A percentile compares a stretch with the other conserved stretches of the same genome.
phyloP scores from a whole-genome alignment of 2,329 filamentous ascomycete genomes.

The Dichotomopilus funicola region DNA sequence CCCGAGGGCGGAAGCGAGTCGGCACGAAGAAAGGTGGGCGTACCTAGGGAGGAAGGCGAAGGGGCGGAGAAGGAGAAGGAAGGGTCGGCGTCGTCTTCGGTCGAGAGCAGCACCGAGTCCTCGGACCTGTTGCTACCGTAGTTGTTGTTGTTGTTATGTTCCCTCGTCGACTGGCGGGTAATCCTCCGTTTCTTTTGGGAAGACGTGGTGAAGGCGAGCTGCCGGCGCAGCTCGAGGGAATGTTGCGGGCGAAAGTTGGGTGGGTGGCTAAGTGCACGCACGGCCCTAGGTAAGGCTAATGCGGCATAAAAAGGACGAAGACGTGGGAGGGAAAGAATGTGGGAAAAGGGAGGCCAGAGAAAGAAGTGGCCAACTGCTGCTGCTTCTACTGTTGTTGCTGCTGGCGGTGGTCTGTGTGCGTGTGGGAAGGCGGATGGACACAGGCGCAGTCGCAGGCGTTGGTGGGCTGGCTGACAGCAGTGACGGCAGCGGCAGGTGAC shows the following conservation, averaged over 20 bases:
- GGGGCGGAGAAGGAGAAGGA: constrained; percentile 45
- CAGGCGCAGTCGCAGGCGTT: neutral
- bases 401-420: too few species aligned
- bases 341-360: neutral
- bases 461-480: neutral
- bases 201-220: constrained; percentile 67
- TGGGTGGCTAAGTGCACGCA: constrained; percentile 14
- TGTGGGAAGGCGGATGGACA: neutral
- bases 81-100: constrained; percentile 43
- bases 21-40: constrained; percentile 35
- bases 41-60: constrained; percentile 34
- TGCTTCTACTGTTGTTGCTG: neutral
- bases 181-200: constrained; percentile 69
- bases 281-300: neutral
- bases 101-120: constrained; percentile 47
- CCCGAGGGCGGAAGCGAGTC: constrained; percentile 44
- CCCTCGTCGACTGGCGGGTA: constrained; percentile 41
- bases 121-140: constrained; percentile 18
- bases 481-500: neutral
- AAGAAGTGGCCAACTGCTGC: neutral
- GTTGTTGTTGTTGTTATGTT: constrained; percentile 26
- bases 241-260: constrained; percentile 15
- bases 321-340: neutral
- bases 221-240: constrained; percentile 51
- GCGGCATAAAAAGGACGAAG: constrained; percentile 8